phyloP scores from a whole-genome alignment of 371 early-diverging fungal genomes.

The Mucor racemosus region DNA sequence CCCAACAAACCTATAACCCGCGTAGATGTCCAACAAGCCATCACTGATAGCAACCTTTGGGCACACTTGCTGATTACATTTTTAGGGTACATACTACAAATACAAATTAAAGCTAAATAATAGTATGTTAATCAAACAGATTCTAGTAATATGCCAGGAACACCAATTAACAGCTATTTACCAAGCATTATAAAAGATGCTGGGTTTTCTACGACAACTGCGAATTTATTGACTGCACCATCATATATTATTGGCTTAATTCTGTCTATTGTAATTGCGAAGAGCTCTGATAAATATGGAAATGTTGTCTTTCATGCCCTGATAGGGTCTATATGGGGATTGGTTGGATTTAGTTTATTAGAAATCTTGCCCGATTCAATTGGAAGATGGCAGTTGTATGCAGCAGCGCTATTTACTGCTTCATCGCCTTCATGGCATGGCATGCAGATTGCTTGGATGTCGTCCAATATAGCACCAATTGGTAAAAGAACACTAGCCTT shows the following conservation, averaged over 20 bases:
- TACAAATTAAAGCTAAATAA: not conserved
- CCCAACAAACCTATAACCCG: constrained; percentile 30
- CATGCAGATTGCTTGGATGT: constrained; percentile 14
- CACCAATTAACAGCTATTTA: constrained; percentile 53
- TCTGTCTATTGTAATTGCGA: constrained; percentile 47
- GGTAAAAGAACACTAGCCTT: constrained; percentile 32
- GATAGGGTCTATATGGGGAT: constrained; percentile 40
- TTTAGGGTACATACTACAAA: constrained; percentile 26
- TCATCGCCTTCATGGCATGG: constrained; percentile 48
- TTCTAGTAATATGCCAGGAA: constrained; percentile 39
- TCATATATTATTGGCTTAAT: constrained; percentile 46
- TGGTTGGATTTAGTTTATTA: constrained; percentile 46
- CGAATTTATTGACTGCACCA: constrained; percentile 60
- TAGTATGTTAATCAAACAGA: no score
- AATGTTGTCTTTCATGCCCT: constrained; percentile 53
- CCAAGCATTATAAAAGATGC: constrained; percentile 57
- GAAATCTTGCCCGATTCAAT: constrained; percentile 42
- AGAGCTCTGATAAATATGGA: constrained; percentile 45
- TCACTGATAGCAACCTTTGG: constrained; percentile 51
- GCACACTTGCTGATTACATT: constrained; percentile 48
- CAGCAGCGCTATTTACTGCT: constrained; percentile 18
- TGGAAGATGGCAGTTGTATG: constrained; percentile 45
- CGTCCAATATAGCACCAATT: constrained; percentile 29
- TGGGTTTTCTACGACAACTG: constrained; percentile 52
- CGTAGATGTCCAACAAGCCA: constrained; percentile 34